Evolutionary conservation across 768 basidiomycete species (phyloP).

Genomic region (Rhodotorula toruloides): DNA sequence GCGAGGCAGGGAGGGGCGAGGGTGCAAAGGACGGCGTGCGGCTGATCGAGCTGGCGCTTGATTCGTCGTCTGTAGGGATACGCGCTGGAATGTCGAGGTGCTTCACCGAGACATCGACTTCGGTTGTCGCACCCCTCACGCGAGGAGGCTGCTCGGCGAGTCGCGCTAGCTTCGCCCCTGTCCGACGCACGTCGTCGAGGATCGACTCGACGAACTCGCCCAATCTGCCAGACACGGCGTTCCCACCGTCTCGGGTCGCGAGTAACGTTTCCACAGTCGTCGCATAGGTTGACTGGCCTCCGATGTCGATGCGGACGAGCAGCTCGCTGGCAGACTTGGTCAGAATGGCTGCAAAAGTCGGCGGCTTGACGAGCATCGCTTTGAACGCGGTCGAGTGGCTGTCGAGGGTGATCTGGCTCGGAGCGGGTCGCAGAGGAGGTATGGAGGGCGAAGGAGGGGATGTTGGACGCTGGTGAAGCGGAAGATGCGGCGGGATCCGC

Average conservation of each 20-base stretch:
- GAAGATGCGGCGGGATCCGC: neutral
- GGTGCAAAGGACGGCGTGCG: neutral
- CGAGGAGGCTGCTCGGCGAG: too few relatives aligned
- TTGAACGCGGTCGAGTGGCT: neutral
- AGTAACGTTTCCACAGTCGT: slow-evolving; percentile 18
- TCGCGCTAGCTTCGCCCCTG: too few relatives aligned
- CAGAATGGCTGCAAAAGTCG: neutral
- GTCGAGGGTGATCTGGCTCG: neutral
- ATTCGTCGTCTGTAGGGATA: neutral
- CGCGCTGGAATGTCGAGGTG: neutral
- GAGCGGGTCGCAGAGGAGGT: neutral
- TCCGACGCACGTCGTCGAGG: neutral
- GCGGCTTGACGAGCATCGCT: neutral
- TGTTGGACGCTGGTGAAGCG: neutral
- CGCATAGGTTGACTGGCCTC: slow-evolving; percentile 12
- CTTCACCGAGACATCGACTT: too few relatives aligned
- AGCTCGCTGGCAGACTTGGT: neutral
- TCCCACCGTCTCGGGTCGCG: neutral
- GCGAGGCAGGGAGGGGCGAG: slow-evolving; percentile 6
- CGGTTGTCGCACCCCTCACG: too few relatives aligned
- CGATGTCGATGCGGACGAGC: slow-evolving; percentile 22
- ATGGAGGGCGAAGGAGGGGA: neutral
- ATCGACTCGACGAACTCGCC: slow-evolving; percentile 17
- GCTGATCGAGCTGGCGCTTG: slow-evolving; percentile 6
- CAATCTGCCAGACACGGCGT: too few relatives aligned